Percentiles rank a stretch among this genome's conserved stretches.
Conservation (phyloP, 345 rosid species). For the Salix arbutifolia region DNA sequence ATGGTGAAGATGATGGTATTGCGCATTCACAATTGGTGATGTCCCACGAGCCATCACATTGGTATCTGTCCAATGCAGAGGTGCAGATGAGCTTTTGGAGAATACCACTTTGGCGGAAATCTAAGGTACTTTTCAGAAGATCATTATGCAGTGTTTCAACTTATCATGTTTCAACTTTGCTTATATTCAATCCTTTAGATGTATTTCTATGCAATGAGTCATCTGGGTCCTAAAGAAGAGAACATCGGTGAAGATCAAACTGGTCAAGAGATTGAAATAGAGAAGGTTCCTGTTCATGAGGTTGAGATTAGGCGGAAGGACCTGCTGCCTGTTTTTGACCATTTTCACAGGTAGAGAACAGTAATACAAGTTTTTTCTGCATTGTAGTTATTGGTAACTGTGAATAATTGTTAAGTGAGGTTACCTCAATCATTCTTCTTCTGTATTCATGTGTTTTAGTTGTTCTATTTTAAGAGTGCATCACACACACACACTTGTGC, state of each 20-base stretch:
- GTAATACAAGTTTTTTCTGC: slow-evolving; percentile 27
- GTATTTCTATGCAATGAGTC: slow-evolving; percentile 57
- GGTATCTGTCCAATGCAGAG: slow-evolving; percentile 87
- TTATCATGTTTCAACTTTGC: not conserved
- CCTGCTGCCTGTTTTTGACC: slow-evolving; percentile 71
- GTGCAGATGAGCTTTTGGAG: slow-evolving; percentile 77
- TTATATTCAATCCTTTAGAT: slow-evolving; percentile 40
- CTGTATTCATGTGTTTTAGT: not conserved
- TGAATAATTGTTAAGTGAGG: not conserved
- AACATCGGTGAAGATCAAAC: slow-evolving; percentile 22
- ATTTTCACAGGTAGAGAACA: slow-evolving; percentile 59
- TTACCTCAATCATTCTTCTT: not conserved
- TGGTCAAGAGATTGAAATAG: slow-evolving; percentile 74
- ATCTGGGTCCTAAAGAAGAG: slow-evolving; percentile 27
- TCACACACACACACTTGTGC: not conserved
- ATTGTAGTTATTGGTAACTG: not conserved
- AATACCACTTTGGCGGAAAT: slow-evolving; percentile 78
- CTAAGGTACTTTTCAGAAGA: slow-evolving; percentile 47
- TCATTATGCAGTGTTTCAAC: slow-evolving; percentile 2
- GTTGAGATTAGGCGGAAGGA: slow-evolving; percentile 78
- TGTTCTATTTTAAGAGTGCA: not conserved
- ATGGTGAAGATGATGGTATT: slow-evolving; percentile 44
- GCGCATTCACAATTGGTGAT: slow-evolving; percentile 36
- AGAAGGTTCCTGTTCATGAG: slow-evolving; percentile 56
- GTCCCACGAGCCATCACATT: slow-evolving; percentile 59